phyloP scores from a whole-genome alignment of 169 alveolate genomes.

The Plasmodium relictum region DNA sequence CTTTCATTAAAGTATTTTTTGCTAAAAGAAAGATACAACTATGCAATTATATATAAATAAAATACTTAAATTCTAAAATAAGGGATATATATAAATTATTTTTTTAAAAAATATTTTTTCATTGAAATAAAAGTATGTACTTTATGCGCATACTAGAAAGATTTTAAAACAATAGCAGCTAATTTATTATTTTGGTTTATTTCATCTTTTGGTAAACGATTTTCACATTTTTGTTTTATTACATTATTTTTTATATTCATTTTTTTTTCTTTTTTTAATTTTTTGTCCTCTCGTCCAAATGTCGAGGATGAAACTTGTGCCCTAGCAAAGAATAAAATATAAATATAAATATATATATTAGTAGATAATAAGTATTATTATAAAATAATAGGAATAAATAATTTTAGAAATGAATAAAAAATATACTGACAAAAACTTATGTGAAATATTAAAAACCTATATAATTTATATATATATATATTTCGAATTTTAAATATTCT shows the following conservation, averaged over 20 bases:
- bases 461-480: not conserved
- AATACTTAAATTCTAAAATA: no score
- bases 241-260: conserved; percentile 10
- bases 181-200: conserved; percentile 46
- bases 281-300: conserved; percentile 47
- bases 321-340: conserved; percentile 8
- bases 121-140: no score
- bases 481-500: not conserved
- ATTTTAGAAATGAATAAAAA: not conserved
- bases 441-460: not conserved
- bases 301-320: conserved; percentile 62
- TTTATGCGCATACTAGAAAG: conserved; percentile 5
- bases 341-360: not conserved
- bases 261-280: conserved; percentile 57
- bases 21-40: no score
- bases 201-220: conserved; percentile 47
- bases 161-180: conserved; percentile 51
- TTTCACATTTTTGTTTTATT: conserved; percentile 44
- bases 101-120: no score
- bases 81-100: no score
- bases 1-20: no score
- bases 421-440: not conserved
- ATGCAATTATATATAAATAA: no score
- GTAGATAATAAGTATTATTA: no score
- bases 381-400: not conserved